A percentile compares a stretch with the other conserved stretches of the same genome.
phyloP scores from a whole-genome alignment of 176 grass and related monocot genomes.

The Puya raimondii region DNA sequence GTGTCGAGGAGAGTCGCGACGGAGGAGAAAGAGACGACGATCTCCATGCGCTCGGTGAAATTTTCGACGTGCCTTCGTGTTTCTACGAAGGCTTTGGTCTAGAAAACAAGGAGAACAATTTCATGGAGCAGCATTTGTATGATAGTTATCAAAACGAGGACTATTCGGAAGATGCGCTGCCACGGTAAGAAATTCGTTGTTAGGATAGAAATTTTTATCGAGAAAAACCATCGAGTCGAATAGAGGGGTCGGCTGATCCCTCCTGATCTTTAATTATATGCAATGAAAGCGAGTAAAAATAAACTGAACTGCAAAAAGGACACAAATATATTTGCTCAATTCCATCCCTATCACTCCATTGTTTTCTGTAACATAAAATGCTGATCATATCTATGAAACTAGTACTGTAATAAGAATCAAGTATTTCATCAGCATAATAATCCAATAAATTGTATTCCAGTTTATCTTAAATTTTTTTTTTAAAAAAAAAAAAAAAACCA shows the following conservation, averaged over 20 bases:
- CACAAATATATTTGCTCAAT: no score
- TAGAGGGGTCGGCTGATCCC: no score
- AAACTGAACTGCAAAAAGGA: no score
- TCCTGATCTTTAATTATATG: no score
- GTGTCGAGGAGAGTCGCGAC: conserved; percentile 11
- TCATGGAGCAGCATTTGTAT: conserved; percentile 14
- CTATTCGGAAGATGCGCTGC: conserved; percentile 36
- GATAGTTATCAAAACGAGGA: conserved; percentile 30
- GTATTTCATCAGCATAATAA: not conserved
- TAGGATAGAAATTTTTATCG: no score
- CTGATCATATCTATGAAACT: no score
- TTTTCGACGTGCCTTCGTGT: conserved; percentile 16
- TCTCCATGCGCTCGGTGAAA: conserved; percentile 15
- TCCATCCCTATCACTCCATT: no score
- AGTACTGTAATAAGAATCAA: not conserved
- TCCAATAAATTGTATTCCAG: not conserved
- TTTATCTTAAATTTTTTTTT: no score
- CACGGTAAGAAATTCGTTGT: conserved; percentile 34
- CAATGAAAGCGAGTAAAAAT: no score
- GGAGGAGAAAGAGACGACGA: conserved; percentile 4
- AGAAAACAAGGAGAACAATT: conserved; percentile 7
- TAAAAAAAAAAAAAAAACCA: not conserved
- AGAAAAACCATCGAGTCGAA: no score
- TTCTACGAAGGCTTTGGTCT: conserved; percentile 7
- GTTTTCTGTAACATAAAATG: no score